Percentiles rank a stretch among this genome's conserved stretches.
Evolutionary conservation across 2,329 filamentous ascomycete species (phyloP).

Genomic region (Eurotiales sp.): DNA sequence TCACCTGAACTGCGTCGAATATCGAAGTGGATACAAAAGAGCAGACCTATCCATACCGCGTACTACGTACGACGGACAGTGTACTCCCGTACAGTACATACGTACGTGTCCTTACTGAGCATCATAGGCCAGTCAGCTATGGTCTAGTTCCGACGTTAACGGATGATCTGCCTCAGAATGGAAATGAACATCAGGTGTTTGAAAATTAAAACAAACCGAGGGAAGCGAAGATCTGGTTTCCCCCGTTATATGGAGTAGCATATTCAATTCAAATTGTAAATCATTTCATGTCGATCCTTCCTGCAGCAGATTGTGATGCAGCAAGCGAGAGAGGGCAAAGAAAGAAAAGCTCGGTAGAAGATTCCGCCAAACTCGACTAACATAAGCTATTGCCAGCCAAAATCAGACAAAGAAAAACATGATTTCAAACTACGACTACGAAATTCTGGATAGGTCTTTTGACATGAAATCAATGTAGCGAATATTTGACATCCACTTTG

Average conservation of each 20-base stretch:
- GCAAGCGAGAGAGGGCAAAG: not conserved
- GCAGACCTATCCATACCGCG: not conserved
- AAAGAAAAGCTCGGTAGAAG: not conserved
- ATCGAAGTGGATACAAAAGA: constrained; percentile 2
- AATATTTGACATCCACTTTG: not conserved
- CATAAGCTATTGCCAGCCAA: no score
- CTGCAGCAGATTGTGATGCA: not conserved
- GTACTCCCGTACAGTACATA: not conserved
- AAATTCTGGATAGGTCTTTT: not conserved
- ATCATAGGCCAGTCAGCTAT: no score
- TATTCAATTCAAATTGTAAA: not conserved
- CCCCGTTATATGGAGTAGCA: not conserved
- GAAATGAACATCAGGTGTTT: not conserved
- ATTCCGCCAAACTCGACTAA: not conserved
- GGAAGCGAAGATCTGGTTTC: not conserved
- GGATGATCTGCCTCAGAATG: not conserved
- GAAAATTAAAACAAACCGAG: not conserved
- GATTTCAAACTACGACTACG: not conserved
- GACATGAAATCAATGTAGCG: not conserved
- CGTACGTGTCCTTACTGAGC: no score
- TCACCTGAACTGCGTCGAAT: constrained; percentile 11
- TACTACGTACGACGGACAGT: not conserved
- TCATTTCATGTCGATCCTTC: constrained; percentile 3
- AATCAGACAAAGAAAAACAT: not conserved
- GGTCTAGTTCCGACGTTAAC: no score